phyloP scores from a whole-genome alignment of 495 filamentous ascomycete species.

The Beverwykella pulmonaria region DNA sequence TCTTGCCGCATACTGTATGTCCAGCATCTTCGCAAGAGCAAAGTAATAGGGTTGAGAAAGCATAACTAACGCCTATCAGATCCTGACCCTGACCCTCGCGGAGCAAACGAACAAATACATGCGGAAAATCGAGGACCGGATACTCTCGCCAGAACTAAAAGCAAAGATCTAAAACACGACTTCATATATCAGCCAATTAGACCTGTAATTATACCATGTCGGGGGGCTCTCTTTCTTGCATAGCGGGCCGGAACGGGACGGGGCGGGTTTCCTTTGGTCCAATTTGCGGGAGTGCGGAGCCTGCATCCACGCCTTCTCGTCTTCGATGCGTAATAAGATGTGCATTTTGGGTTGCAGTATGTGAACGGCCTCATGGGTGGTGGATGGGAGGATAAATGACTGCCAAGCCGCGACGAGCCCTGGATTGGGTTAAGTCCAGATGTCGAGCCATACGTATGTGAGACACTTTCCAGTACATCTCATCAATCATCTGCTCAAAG shows the following conservation, averaged over 20 bases:
- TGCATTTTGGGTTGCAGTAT: no score
- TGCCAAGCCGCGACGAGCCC: no score
- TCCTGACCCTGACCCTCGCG: slow-evolving; percentile 87
- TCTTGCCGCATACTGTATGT: slow-evolving; percentile 84
- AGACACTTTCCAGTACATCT: no score
- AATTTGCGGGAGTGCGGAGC: not conserved
- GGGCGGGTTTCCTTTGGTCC: not conserved
- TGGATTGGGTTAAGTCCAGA: no score
- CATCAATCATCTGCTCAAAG: no score
- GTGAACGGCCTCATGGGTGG: no score
- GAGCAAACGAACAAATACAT: slow-evolving; percentile 97
- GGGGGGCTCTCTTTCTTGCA: not conserved
- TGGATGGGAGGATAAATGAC: no score
- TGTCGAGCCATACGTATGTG: no score
- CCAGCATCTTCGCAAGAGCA: not conserved
- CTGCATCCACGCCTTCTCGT: no score
- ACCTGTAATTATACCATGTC: no score
- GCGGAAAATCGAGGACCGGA: slow-evolving; percentile 69
- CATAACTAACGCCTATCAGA: slow-evolving; percentile 50
- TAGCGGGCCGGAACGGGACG: slow-evolving; percentile 6
- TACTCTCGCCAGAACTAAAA: slow-evolving; percentile 58
- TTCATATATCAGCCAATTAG: not conserved
- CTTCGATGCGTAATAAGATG: no score
- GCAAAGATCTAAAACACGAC: slow-evolving; percentile 49
- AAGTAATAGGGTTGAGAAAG: no score